Percentiles rank a stretch among this genome's conserved stretches.
Evolutionary conservation across 2,329 filamentous ascomycete species (phyloP).

Genomic region (Rhinocladiella mackenziei): DNA sequence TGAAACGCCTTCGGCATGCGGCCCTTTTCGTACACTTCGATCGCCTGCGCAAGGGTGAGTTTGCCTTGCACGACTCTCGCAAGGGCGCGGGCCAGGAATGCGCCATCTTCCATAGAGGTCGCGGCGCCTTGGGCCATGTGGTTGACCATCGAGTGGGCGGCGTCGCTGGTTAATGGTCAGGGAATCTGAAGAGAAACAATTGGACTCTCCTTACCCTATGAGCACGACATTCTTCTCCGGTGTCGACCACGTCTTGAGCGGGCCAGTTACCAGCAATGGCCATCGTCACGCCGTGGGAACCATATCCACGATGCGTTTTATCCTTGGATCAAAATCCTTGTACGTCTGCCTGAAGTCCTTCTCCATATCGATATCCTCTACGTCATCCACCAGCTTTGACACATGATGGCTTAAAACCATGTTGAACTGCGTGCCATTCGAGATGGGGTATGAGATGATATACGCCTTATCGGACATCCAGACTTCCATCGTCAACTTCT

Average conservation of each 20-base stretch:
- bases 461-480: slow-evolving; percentile 43
- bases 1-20: slow-evolving; percentile 42
- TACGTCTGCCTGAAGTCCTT: slow-evolving; percentile 35
- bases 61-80: slow-evolving; percentile 35
- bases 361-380: background rate
- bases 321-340: slow-evolving; percentile 45
- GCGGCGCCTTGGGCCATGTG: slow-evolving; percentile 45
- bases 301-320: slow-evolving; percentile 42
- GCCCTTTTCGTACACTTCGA: slow-evolving; percentile 39
- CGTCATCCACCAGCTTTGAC: slow-evolving; percentile 34
- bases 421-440: slow-evolving; percentile 44
- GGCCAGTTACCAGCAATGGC: slow-evolving; percentile 44
- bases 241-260: slow-evolving; percentile 41
- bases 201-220: slow-evolving; percentile 33
- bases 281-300: slow-evolving; percentile 37
- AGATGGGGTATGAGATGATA: slow-evolving; percentile 48
- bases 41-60: slow-evolving; percentile 35
- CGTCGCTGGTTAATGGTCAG: slow-evolving; percentile 36
- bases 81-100: slow-evolving; percentile 39
- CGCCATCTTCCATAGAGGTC: slow-evolving; percentile 45
- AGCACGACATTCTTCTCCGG: slow-evolving; percentile 41
- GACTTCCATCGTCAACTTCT: slow-evolving; percentile 44
- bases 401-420: slow-evolving; percentile 45
- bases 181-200: too few relatives aligned
- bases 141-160: slow-evolving; percentile 43